Evolutionary conservation across 352 stramenopile genomes (phyloP), one percentile per base, ranked within the genome.

Genomic region (Plasmopara muralis): DNA sequence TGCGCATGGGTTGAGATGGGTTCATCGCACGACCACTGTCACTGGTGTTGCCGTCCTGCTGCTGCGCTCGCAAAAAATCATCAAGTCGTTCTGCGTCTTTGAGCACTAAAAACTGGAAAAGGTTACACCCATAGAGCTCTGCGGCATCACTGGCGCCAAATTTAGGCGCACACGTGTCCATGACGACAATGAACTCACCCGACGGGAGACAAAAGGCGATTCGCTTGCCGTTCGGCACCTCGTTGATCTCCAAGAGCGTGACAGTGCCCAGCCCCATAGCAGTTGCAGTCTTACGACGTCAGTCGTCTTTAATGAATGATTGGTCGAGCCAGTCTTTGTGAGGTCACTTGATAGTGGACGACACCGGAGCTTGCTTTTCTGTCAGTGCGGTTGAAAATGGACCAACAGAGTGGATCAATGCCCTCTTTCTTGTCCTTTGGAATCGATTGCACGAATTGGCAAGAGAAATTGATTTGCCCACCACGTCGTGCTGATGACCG

Each of bases 121-220:
- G 16, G 48, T 75, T 87, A 14, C 70, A 61, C 12, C 83, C 77
- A 53, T 85, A 89, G 13, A 93, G 62, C 39, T 76, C 65, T 7
- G 60, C 52, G 0, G 75, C 62, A 10, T 66, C 49, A 5, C 44
- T 2, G 10, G 43, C 43, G 6, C 55, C 57, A 35, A 90, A 85
- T 43, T 66, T 65, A 34, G 48, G 54, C 1, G 76, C 57, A 29
- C 75, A 72, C 2, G 67, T 76, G 6, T 70, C 43, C 1, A 76
- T 83, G 12, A 77, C 79, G 28, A 89, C 82, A 33, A 90, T 58
- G 55, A 93, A 90, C 50, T 87, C 83, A 30, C 83, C 83, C 3
- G 70, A 76, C 4, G 74, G 66, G 1, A 90, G 54, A 52, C 83
- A 93, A 62, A 72, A 89, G 9, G 76, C 83, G 25, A 90, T 58